Percentiles rank a stretch among this genome's conserved stretches.
Conservation (phyloP, 768 basidiomycete species). For the Xanthoconium purpureum region DNA sequence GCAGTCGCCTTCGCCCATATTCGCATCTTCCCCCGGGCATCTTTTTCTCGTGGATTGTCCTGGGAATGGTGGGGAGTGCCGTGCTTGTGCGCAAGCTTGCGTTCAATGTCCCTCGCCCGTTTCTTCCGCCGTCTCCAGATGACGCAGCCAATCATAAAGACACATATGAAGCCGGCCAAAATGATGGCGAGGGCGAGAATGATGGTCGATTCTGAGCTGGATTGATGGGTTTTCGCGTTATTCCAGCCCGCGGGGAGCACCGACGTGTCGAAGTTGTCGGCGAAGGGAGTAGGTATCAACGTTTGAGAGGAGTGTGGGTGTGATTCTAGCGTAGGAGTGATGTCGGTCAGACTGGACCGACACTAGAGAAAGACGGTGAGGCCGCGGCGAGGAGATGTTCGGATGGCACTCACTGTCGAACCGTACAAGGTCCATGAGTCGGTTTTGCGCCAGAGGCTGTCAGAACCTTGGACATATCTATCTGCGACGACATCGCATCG, state of each 20-base stretch:
- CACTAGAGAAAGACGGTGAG: constrained; percentile 17
- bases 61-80: constrained; percentile 25
- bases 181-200: constrained; percentile 59
- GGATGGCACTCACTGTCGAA: constrained; percentile 51
- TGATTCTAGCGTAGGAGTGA: background rate
- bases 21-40: constrained; percentile 50
- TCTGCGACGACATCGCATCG: constrained; percentile 41
- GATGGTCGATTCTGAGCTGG: constrained; percentile 39
- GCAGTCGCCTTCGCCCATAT: constrained; percentile 64
- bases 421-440: constrained; percentile 62
- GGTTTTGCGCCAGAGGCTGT: constrained; percentile 58
- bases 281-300: constrained; percentile 17
- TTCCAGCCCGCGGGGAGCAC: constrained; percentile 58
- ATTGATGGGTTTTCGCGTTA: constrained; percentile 7
- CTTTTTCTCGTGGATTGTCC: constrained; percentile 40
- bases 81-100: constrained; percentile 34
- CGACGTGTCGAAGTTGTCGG: constrained; percentile 21
- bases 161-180: constrained; percentile 58
- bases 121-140: constrained; percentile 50
- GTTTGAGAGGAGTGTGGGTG: constrained; percentile 6
- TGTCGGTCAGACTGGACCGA: constrained; percentile 4
- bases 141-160: constrained; percentile 59
- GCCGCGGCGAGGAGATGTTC: background rate
- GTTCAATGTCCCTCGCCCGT: constrained; percentile 51
- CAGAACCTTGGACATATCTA: constrained; percentile 48